These are phyloP conservation scores for Candida golubevii DNA, from an alignment of 805 yeast species.

Conservation along the genomic window DNA sequence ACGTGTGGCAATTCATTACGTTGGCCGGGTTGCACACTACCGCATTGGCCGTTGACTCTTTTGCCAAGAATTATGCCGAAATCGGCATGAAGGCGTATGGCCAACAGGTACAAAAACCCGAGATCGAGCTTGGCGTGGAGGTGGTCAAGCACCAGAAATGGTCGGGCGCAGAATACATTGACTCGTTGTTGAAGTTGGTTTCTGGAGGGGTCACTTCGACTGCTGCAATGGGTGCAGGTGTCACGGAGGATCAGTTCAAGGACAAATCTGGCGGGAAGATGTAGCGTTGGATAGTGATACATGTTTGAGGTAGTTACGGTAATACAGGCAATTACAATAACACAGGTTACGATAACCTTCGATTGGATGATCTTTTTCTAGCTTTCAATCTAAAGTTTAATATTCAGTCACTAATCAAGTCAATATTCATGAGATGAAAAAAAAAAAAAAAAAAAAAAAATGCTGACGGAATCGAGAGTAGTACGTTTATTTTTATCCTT, in stretches of 20 bases:
- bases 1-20: conserved; percentile 96
- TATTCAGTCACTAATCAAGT: too few species aligned
- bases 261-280: conserved; percentile 20
- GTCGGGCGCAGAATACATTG: conserved; percentile 98
- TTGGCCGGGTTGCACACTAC: conserved; percentile 96
- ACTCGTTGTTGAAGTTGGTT: conserved; percentile 80
- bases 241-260: conserved; percentile 93
- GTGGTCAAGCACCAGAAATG: conserved; percentile 97
- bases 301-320: too few species aligned
- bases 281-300: conserved; percentile 4
- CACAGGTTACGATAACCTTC: too few species aligned
- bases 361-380: too few species aligned
- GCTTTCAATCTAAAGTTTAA: too few species aligned
- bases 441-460: too few species aligned
- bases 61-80: conserved; percentile 70
- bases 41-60: conserved; percentile 84
- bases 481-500: too few species aligned
- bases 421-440: too few species aligned
- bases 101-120: conserved; percentile 76
- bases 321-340: too few species aligned
- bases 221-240: conserved; percentile 98
- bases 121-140: conserved; percentile 85
- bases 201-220: conserved; percentile 94
- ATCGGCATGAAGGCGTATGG: conserved; percentile 97
- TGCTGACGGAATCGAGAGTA: too few species aligned